Percentiles rank a stretch among this genome's conserved stretches.
Evolutionary conservation across 371 early-diverging fungal genomes (phyloP).

Genomic region (Thermomucor indicae-seudaticae): DNA sequence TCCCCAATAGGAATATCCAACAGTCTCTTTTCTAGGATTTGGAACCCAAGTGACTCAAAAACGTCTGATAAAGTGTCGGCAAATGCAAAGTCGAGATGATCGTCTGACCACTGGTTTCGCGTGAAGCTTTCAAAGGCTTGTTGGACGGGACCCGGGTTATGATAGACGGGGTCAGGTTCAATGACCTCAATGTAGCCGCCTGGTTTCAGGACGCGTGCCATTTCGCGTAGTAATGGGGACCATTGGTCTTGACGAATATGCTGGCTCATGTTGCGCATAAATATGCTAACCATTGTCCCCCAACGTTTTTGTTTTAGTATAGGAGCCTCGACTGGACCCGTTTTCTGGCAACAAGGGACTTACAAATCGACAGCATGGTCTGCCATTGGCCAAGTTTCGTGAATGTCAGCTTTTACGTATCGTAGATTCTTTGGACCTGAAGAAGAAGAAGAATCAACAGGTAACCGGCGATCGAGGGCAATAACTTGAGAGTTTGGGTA

Average conservation of each 20-base stretch:
- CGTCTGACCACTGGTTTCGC: constrained; percentile 24
- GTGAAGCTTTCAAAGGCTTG: constrained; percentile 39
- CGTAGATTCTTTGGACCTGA: constrained; percentile 27
- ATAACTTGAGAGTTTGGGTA: constrained; percentile 39
- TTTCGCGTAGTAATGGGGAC: constrained; percentile 25
- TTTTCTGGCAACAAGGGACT: too few relatives aligned
- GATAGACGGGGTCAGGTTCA: constrained; percentile 33
- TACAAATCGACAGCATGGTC: constrained; percentile 38
- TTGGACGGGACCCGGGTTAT: constrained; percentile 44
- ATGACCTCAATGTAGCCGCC: constrained; percentile 39
- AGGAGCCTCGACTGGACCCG: too few relatives aligned
- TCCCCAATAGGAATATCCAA: constrained; percentile 47
- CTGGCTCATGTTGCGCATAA: constrained; percentile 35
- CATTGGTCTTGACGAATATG: constrained; percentile 31
- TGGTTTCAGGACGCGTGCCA: constrained; percentile 40
- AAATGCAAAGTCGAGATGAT: constrained; percentile 20
- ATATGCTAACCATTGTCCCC: constrained; percentile 25
- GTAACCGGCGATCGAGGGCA: constrained; percentile 51
- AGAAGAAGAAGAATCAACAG: constrained; percentile 30
- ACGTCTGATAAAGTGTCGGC: constrained; percentile 9
- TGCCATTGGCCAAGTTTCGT: constrained; percentile 31
- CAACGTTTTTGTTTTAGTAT: not conserved
- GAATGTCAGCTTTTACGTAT: constrained; percentile 26
- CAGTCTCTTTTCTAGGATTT: constrained; percentile 14
- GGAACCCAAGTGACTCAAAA: constrained; percentile 23